phyloP scores from a whole-genome alignment of 108 stramenopile genomes.

The Mayamaea pseudoterrestris region DNA sequence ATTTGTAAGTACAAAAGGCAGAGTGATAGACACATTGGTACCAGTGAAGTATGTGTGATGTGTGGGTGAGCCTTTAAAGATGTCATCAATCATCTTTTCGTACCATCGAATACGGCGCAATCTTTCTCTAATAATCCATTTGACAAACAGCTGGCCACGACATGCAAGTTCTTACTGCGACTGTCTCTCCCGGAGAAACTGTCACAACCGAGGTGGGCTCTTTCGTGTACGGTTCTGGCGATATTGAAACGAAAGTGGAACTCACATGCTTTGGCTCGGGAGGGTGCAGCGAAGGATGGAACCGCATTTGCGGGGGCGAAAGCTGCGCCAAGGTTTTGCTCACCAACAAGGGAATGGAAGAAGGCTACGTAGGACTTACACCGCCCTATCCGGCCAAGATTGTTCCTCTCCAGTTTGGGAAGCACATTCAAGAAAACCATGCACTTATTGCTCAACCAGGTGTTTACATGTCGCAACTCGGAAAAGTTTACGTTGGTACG shows the following conservation, averaged over 20 bases:
- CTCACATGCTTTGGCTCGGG: slow-evolving; percentile 11
- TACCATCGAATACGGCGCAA: neutral
- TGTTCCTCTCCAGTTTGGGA: slow-evolving; percentile 27
- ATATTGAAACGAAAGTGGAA: slow-evolving; percentile 30
- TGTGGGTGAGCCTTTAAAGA: too few relatives aligned
- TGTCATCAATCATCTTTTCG: too few relatives aligned
- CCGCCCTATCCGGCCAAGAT: slow-evolving; percentile 54
- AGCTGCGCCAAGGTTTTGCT: slow-evolving; percentile 36
- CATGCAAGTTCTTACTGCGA: slow-evolving; percentile 31
- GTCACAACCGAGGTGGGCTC: slow-evolving; percentile 26
- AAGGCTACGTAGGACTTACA: slow-evolving; percentile 41
- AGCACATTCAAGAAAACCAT: slow-evolving; percentile 12
- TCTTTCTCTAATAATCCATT: too few relatives aligned
- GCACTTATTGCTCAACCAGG: slow-evolving; percentile 31
- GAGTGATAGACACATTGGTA: too few relatives aligned
- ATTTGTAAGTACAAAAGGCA: too few relatives aligned
- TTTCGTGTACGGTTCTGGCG: slow-evolving; percentile 35
- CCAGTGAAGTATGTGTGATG: too few relatives aligned
- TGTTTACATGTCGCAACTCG: slow-evolving; percentile 34
- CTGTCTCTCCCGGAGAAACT: slow-evolving; percentile 17
- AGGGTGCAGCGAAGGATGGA: slow-evolving; percentile 16
- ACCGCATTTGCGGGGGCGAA: slow-evolving; percentile 31
- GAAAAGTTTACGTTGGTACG: slow-evolving; percentile 31
- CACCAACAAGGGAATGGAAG: slow-evolving; percentile 14
- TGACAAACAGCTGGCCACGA: slow-evolving; percentile 34